A percentile compares a stretch with the other conserved stretches of the same genome.
phyloP scores from a whole-genome alignment of 441 rosid species.

The Macaranga tanarius region DNA sequence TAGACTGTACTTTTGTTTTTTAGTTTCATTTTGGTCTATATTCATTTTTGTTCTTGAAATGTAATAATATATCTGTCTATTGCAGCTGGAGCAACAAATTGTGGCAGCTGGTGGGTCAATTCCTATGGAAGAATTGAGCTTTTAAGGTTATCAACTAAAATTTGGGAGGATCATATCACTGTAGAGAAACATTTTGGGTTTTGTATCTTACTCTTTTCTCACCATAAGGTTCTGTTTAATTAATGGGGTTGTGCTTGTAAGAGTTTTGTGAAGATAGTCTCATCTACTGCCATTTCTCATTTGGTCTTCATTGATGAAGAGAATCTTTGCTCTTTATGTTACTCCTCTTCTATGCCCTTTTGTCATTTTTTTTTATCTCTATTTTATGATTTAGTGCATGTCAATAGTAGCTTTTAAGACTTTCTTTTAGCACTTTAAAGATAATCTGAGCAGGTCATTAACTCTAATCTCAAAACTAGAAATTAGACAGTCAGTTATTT shows the following conservation, averaged over 20 bases:
- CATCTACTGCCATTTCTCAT: constrained; percentile 12
- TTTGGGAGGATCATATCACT: constrained; percentile 12
- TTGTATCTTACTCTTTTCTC: constrained; percentile 7
- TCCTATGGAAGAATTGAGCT: constrained; percentile 51
- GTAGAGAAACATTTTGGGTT: constrained; percentile 24
- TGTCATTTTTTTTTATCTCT: neutral
- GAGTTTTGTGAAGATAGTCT: constrained; percentile 18
- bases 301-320: constrained; percentile 13
- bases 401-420: neutral
- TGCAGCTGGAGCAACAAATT: constrained; percentile 89
- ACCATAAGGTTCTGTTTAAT: constrained; percentile 21
- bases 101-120: constrained; percentile 83
- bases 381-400: neutral
- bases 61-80: constrained; percentile 8
- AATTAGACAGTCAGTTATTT: neutral
- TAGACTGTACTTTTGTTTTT: neutral
- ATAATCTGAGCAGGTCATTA: neutral
- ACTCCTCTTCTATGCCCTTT: neutral
- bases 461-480: neutral
- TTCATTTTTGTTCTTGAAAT: neutral
- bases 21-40: constrained; percentile 1
- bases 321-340: constrained; percentile 5
- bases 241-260: constrained; percentile 28
- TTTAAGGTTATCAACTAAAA: constrained; percentile 26
- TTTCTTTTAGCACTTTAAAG: neutral